Conservation (phyloP, 1,284 basidiomycete species). For the Ceratobasidium sp. region DNA sequence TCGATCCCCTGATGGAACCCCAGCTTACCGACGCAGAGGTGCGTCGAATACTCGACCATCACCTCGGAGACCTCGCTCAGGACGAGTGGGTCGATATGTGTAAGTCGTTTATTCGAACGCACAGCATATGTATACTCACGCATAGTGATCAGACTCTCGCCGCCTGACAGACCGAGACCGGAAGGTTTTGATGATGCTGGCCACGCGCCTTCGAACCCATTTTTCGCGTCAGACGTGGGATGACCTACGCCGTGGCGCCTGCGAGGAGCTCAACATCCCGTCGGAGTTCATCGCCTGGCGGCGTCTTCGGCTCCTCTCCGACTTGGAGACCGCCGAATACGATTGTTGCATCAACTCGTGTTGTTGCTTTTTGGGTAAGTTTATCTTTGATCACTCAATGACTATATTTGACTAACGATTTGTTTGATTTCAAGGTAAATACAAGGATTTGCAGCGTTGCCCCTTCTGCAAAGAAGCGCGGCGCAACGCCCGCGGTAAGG, state of each 20-base stretch:
- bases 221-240: conserved; percentile 17
- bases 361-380: conserved; percentile 42
- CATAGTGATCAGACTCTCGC: not conserved
- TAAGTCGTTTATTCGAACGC: not conserved
- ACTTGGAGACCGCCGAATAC: conserved; percentile 18
- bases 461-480: conserved; percentile 47
- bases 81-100: conserved; percentile 3
- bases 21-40: not conserved
- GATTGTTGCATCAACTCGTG: conserved; percentile 47
- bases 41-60: not conserved
- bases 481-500: conserved; percentile 4
- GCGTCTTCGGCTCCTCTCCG: conserved; percentile 22
- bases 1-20: not conserved
- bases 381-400: too few species aligned
- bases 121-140: not conserved
- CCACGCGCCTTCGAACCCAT: conserved; percentile 28
- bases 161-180: not conserved
- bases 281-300: conserved; percentile 29
- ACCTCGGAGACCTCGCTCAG: not conserved
- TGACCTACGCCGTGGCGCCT: conserved; percentile 13
- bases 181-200: not conserved
- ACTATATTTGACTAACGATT: too few species aligned
- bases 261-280: not conserved
- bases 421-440: too few species aligned
- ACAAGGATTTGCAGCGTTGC: conserved; percentile 29